phyloP scores from a whole-genome alignment of 2,329 filamentous ascomycete genomes.

The Cercospora canescens region DNA sequence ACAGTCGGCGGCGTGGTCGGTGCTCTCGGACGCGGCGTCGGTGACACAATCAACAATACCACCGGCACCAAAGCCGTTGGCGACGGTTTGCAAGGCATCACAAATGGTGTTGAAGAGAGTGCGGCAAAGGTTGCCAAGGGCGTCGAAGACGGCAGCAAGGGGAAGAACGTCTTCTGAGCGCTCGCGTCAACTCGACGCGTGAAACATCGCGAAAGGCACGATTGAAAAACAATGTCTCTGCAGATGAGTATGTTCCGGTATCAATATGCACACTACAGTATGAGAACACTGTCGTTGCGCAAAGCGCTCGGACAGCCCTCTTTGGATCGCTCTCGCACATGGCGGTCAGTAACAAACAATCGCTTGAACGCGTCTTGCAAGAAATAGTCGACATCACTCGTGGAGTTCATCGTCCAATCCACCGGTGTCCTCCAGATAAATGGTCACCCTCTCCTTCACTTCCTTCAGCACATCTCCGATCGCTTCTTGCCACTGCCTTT shows the following conservation, averaged over 20 bases:
- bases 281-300: background rate
- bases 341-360: background rate
- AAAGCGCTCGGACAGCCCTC: background rate
- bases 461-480: constrained; percentile 74
- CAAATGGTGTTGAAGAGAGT: constrained; percentile 45
- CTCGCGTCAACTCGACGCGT: no score
- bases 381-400: constrained; percentile 32
- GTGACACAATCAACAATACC: constrained; percentile 46
- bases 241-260: no score
- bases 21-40: constrained; percentile 45
- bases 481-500: constrained; percentile 86
- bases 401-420: constrained; percentile 75
- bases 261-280: background rate
- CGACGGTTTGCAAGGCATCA: constrained; percentile 42
- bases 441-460: constrained; percentile 72
- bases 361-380: constrained; percentile 11
- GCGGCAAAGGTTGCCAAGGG: constrained; percentile 43
- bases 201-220: no score
- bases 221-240: no score
- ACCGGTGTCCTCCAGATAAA: constrained; percentile 72
- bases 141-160: constrained; percentile 41
- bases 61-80: constrained; percentile 47
- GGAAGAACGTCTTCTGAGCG: constrained; percentile 16
- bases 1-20: constrained; percentile 53
- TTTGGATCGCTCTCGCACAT: background rate